Evolutionary conservation across 805 yeast genomes (phyloP), one percentile per base, ranked within the genome.

Genomic region (Debaryomyces prosopidis): DNA sequence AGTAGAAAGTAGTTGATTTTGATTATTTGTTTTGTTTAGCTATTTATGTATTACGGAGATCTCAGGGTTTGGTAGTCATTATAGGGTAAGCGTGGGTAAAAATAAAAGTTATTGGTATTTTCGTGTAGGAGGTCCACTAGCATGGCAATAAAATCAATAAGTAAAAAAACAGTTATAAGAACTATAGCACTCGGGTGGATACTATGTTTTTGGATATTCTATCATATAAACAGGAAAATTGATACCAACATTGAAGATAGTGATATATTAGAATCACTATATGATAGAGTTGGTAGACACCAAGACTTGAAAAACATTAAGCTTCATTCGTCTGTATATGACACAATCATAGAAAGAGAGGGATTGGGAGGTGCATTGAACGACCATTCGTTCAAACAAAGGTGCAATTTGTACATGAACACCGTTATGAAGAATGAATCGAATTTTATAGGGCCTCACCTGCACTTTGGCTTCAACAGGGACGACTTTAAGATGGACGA

Each of bases 331-430:
- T 14, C 11, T 2, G 43, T 36, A 6, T 48, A 48, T 38, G 35
- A 40, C 14, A 27, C 39, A 3, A 12, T 43, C 10, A 33, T 46
- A 12, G 34, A 33, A 12, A 18, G 19, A 12, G 37, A 17, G 7
- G 30, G 34, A n/a, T 38, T 39, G 27, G n/a, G 28, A 12, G 26
- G 50, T 9, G 28, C 56, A 11, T 41, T 55, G 20, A 26, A 42
- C 9, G 31, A 45, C n/a, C 43, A 44, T 10, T 41, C 43, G 7
- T 43, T 43, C 33, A 26, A 44, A 9, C 47, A 52, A n/a, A 47
- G 63, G 32, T 63, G 68, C 53, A 54, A 57, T 19, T 41, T 50
- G 7, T 63, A 52, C 45, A 60, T 62, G 45, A 48, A 54, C n/a
- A 47, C 49, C 14, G 32, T 52, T 14, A 43, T 44, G 31, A 20